phyloP scores from a whole-genome alignment of 1,284 basidiomycete genomes.

The Uromyces viciae-fabae region DNA sequence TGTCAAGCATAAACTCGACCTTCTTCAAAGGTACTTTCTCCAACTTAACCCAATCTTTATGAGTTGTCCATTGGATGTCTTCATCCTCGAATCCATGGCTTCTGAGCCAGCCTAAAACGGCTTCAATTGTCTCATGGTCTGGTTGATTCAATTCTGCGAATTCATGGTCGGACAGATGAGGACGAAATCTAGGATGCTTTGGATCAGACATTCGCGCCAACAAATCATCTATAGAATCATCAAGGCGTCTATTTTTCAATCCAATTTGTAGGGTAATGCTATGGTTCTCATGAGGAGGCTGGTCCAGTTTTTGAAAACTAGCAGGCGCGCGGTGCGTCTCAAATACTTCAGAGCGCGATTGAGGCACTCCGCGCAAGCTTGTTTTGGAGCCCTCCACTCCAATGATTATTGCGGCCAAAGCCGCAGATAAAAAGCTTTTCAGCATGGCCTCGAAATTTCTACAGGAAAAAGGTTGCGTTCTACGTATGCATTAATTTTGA shows the following conservation, averaged over 20 bases:
- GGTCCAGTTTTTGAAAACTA: not conserved
- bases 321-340: slow-evolving; percentile 36
- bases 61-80: slow-evolving; percentile 11
- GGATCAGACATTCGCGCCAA: slow-evolving; percentile 36
- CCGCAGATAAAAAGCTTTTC: no score
- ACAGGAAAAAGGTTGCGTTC: no score
- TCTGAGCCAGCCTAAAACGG: slow-evolving; percentile 16
- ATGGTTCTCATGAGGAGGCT: not conserved
- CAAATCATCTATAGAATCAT: slow-evolving; percentile 21
- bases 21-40: slow-evolving; percentile 23
- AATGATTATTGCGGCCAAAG: no score
- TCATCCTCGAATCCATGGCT: slow-evolving; percentile 11
- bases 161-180: slow-evolving; percentile 30
- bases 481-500: no score
- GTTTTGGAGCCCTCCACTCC: no score
- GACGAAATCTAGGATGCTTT: not conserved
- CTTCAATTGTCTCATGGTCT: not conserved
- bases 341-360: no score
- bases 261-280: slow-evolving; percentile 39
- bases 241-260: slow-evolving; percentile 21
- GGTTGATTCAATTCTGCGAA: slow-evolving; percentile 10
- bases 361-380: no score
- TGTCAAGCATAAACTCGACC: slow-evolving; percentile 37
- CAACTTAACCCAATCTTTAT: slow-evolving; percentile 43
- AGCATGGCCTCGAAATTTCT: no score